A percentile compares a stretch with the other conserved stretches of the same genome.
These are phyloP conservation scores for Podochytrium sp. DNA, from an alignment of 192 early-diverging fungal species.

Conservation along the genomic window DNA sequence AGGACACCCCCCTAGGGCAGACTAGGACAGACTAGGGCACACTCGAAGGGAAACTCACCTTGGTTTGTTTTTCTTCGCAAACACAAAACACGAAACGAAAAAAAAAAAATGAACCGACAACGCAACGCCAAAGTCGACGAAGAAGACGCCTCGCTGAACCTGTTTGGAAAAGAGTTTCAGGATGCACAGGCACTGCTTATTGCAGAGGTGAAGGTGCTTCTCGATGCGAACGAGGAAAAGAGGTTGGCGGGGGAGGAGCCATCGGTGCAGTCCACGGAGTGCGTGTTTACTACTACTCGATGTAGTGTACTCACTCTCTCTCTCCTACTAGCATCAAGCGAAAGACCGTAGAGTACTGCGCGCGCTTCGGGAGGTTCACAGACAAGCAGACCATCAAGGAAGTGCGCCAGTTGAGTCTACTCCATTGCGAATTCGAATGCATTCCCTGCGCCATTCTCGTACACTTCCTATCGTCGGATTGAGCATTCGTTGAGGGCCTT, in stretches of 20 bases:
- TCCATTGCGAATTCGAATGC: too few species aligned
- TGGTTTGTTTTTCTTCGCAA: not conserved
- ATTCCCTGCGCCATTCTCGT: too few species aligned
- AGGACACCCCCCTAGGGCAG: not conserved
- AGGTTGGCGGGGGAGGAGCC: slow-evolving; percentile 18
- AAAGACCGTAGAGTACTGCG: slow-evolving; percentile 87
- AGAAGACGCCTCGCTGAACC: slow-evolving; percentile 65
- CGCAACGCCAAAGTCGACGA: slow-evolving; percentile 41
- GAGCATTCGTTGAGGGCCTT: not conserved
- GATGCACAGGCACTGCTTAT: slow-evolving; percentile 50
- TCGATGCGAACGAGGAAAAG: slow-evolving; percentile 39
- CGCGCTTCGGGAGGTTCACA: slow-evolving; percentile 80
- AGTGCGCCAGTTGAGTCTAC: slow-evolving; percentile 63
- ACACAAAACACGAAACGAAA: not conserved
- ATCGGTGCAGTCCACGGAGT: slow-evolving; percentile 23
- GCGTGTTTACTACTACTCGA: not conserved
- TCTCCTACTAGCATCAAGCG: slow-evolving; percentile 61
- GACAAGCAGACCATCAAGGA: slow-evolving; percentile 86
- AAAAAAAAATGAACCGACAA: not conserved
- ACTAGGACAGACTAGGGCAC: not conserved
- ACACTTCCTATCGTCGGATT: not conserved
- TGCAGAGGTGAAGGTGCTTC: slow-evolving; percentile 51
- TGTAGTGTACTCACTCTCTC: not conserved
- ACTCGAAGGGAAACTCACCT: not conserved
- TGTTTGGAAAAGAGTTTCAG: slow-evolving; percentile 61